Conservation (phyloP, 805 yeast species). For the Lipomyces kockii region DNA sequence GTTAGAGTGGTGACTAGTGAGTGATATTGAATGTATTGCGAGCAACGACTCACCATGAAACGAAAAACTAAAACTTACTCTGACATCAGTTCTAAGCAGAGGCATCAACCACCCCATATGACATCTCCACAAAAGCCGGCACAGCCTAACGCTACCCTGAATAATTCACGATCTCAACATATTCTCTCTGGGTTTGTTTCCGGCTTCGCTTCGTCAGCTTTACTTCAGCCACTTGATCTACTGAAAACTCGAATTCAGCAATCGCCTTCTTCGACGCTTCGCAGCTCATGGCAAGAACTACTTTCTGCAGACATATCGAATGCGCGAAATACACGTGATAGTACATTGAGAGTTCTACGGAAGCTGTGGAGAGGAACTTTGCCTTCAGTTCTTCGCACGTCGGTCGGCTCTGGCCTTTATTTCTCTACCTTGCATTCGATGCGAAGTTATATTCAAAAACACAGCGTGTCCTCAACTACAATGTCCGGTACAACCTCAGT, state of each 20-base stretch:
- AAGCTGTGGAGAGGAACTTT: slow-evolving; percentile 88
- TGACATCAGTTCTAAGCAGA: not conserved
- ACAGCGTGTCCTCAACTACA: not conserved
- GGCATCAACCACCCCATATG: not conserved
- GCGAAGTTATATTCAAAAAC: slow-evolving; percentile 45
- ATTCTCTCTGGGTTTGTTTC: slow-evolving; percentile 81
- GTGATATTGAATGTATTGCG: not conserved
- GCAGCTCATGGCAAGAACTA: slow-evolving; percentile 14
- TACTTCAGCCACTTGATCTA: slow-evolving; percentile 86
- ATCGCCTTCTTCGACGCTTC: slow-evolving; percentile 22
- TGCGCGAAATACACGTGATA: not conserved
- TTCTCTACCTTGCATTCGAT: slow-evolving; percentile 69
- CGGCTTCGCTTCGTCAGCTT: slow-evolving; percentile 79
- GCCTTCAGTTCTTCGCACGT: slow-evolving; percentile 88
- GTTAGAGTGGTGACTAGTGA: not conserved
- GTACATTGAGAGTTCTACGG: slow-evolving; percentile 29
- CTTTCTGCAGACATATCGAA: not conserved
- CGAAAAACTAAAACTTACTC: too few species aligned
- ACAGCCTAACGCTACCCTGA: not conserved
- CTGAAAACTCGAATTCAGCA: slow-evolving; percentile 88
- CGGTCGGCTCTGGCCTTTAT: slow-evolving; percentile 88
- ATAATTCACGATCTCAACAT: slow-evolving; percentile 41
- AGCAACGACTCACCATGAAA: not conserved
- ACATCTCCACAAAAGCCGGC: slow-evolving; percentile 7
- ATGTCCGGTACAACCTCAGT: slow-evolving; percentile 17